These are phyloP conservation scores for Monilinia aucupariae DNA, from an alignment of 2,329 filamentous ascomycete genomes.

Conservation along the genomic window DNA sequence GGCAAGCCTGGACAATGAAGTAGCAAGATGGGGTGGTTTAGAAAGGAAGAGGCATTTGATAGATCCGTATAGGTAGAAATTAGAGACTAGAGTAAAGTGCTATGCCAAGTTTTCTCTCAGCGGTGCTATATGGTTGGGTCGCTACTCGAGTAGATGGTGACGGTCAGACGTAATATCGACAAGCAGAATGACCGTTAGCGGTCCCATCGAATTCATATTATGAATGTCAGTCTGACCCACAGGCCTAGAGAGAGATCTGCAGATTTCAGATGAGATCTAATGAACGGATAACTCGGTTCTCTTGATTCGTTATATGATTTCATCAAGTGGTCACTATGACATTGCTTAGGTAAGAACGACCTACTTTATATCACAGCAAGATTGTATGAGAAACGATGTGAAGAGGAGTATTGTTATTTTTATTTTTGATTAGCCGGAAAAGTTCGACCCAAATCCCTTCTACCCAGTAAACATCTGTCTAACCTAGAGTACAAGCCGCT, in stretches of 20 bases:
- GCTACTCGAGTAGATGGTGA: no score
- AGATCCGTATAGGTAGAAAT: neutral
- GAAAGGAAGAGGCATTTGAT: neutral
- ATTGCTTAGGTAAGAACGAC: neutral
- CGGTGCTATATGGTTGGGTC: neutral
- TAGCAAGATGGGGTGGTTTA: neutral
- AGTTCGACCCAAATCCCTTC: conserved; percentile 10
- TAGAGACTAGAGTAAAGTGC: neutral
- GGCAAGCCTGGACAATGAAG: conserved; percentile 9
- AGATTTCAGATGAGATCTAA: neutral
- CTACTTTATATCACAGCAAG: neutral
- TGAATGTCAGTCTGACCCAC: neutral
- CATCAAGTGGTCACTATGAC: no score
- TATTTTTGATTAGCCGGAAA: conserved; percentile 19
- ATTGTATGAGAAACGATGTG: neutral
- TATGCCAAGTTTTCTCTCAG: neutral
- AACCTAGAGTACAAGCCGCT: conserved; percentile 31
- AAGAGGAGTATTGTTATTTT: conserved; percentile 25
- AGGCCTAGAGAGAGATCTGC: neutral
- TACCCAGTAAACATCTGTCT: conserved; percentile 19
- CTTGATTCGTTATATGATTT: neutral
- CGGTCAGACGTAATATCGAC: neutral
- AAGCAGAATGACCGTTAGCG: neutral
- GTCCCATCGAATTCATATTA: neutral
- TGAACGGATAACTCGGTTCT: neutral